Percentiles rank a stretch among this genome's conserved stretches.
Conservation (phyloP, 768 basidiomycete species). For the Gautieria morchelliformis region DNA sequence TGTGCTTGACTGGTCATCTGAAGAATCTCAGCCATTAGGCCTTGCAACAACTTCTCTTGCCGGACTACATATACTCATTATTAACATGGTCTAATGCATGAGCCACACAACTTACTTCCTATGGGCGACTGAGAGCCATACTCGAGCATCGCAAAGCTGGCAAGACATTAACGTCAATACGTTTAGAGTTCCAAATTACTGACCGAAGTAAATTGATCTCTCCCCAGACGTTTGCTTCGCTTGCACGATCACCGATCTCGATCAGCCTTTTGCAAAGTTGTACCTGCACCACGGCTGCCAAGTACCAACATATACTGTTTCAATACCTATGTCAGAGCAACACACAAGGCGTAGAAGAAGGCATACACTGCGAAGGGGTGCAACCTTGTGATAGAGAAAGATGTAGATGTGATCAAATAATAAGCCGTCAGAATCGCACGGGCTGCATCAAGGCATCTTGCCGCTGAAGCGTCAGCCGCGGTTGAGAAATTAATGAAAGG, state of each 20-base stretch:
- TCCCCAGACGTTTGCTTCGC: slow-evolving; percentile 76
- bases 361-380: slow-evolving; percentile 61
- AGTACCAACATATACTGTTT: slow-evolving; percentile 69
- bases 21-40: slow-evolving; percentile 78
- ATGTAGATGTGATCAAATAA: slow-evolving; percentile 72
- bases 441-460: slow-evolving; percentile 67
- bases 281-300: slow-evolving; percentile 79
- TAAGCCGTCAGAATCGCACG: slow-evolving; percentile 65
- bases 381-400: slow-evolving; percentile 67
- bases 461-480: slow-evolving; percentile 52
- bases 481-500: slow-evolving; percentile 72
- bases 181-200: slow-evolving; percentile 11
- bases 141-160: slow-evolving; percentile 73
- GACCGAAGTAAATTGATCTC: slow-evolving; percentile 80
- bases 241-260: slow-evolving; percentile 62
- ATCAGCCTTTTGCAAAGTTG: slow-evolving; percentile 83
- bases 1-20: slow-evolving; percentile 73
- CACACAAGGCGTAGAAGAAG: not conserved
- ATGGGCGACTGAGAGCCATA: slow-evolving; percentile 76
- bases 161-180: not conserved
- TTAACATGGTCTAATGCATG: not conserved
- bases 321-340: not conserved
- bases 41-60: slow-evolving; percentile 74
- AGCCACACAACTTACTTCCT: slow-evolving; percentile 47
- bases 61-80: slow-evolving; percentile 39